Percentiles rank a stretch among this genome's conserved stretches.
These are phyloP conservation scores for Chionographis japonica DNA, from an alignment of 106 monocot genomes.

Conservation along the genomic window DNA sequence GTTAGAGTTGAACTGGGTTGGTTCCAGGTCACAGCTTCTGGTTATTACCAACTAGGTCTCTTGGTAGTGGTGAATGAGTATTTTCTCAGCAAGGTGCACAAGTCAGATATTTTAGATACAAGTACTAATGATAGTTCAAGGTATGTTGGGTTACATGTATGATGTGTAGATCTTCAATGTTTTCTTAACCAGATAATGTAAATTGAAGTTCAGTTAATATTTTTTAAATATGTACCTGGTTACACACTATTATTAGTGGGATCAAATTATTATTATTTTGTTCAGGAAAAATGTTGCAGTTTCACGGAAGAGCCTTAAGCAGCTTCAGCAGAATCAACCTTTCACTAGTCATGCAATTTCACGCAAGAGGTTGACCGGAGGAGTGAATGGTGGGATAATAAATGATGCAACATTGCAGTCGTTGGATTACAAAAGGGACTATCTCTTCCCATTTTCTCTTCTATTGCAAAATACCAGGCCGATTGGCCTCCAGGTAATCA, in stretches of 20 bases:
- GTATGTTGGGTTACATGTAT: constrained; percentile 18
- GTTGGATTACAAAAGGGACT: constrained; percentile 59
- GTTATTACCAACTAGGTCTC: constrained; percentile 87
- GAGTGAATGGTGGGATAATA: constrained; percentile 79
- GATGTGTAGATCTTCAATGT: background rate
- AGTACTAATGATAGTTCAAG: constrained; percentile 33
- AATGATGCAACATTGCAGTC: constrained; percentile 61
- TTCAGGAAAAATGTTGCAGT: constrained; percentile 41
- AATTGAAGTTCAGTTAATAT: background rate
- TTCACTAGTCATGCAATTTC: constrained; percentile 34
- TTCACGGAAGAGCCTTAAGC: constrained; percentile 22
- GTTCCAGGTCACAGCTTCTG: constrained; percentile 92
- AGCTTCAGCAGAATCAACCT: constrained; percentile 44
- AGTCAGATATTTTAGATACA: constrained; percentile 33
- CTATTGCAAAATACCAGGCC: constrained; percentile 74
- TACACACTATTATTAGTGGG: background rate
- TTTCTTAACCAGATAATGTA: background rate
- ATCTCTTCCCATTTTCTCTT: constrained; percentile 75
- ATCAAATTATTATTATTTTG: background rate
- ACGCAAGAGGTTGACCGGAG: constrained; percentile 69
- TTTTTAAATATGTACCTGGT: background rate
- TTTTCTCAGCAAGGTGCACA: constrained; percentile 29
- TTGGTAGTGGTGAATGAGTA: constrained; percentile 47
- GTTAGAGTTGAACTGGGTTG: constrained; percentile 74
- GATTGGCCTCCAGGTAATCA: constrained; percentile 64